phyloP scores from a whole-genome alignment of 2,329 filamentous ascomycete species.

The Beauveria caledonica region DNA sequence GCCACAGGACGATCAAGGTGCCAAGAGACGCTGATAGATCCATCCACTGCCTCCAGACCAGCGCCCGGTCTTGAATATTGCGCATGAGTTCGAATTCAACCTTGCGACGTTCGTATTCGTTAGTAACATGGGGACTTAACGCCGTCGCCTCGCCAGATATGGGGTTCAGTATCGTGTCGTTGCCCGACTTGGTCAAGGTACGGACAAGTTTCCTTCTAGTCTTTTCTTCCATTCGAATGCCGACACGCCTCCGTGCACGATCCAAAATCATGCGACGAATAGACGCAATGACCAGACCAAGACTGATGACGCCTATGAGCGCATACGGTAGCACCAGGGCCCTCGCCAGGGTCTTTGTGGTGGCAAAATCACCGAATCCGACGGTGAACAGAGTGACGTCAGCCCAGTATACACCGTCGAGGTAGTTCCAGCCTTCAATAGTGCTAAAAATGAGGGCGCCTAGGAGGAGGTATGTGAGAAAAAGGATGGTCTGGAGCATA shows the following conservation, averaged over 20 bases:
- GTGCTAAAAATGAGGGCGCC: constrained; percentile 68
- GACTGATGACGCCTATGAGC: constrained; percentile 72
- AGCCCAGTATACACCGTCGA: constrained; percentile 73
- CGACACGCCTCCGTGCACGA: constrained; percentile 44
- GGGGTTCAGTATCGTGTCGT: constrained; percentile 42
- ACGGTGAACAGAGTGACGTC: constrained; percentile 62
- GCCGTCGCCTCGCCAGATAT: constrained; percentile 21
- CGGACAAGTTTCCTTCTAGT: constrained; percentile 42
- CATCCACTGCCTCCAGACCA: constrained; percentile 63
- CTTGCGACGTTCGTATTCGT: constrained; percentile 53
- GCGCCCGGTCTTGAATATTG: constrained; percentile 60
- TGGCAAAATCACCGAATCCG: constrained; percentile 50
- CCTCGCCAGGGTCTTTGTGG: constrained; percentile 46
- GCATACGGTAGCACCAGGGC: constrained; percentile 77
- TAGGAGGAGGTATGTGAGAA: constrained; percentile 71
- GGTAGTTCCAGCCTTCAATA: constrained; percentile 67
- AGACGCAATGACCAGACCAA: constrained; percentile 75
- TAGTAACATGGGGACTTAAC: constrained; percentile 13
- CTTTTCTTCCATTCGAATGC: constrained; percentile 52
- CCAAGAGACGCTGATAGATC: constrained; percentile 59
- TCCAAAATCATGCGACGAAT: constrained; percentile 61
- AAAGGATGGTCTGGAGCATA: constrained; percentile 83
- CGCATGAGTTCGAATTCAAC: constrained; percentile 76
- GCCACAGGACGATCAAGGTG: constrained; percentile 70
- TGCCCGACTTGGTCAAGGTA: constrained; percentile 35